These are phyloP conservation scores for Cercospora brassicicola DNA, from an alignment of 2,329 filamentous ascomycete species.

Conservation along the genomic window DNA sequence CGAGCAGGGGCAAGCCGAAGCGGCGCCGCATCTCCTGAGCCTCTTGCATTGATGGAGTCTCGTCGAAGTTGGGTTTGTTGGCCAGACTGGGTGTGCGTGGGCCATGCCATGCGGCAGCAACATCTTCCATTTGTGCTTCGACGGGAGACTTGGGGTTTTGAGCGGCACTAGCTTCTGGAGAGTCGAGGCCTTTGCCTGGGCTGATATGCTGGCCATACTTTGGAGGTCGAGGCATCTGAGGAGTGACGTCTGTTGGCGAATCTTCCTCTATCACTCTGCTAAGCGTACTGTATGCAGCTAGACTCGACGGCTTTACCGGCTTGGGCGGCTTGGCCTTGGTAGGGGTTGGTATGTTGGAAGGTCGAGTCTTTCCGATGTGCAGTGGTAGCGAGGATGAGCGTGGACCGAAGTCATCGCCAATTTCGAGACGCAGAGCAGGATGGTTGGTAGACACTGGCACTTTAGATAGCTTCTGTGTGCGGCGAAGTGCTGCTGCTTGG, in stretches of 20 bases:
- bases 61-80: neutral
- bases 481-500: constrained; percentile 9
- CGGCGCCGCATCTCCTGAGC: constrained; percentile 16
- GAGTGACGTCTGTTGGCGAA: constrained; percentile 1
- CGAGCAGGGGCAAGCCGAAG: constrained; percentile 16
- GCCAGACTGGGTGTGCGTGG: constrained; percentile 13
- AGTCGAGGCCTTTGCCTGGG: constrained; percentile 14
- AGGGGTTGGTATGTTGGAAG: constrained; percentile 14
- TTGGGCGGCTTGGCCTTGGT: constrained; percentile 12
- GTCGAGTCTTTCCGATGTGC: neutral
- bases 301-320: constrained; percentile 3
- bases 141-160: constrained; percentile 8
- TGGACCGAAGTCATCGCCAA: neutral
- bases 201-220: constrained; percentile 12
- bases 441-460: constrained; percentile 1
- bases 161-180: neutral
- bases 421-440: constrained; percentile 11
- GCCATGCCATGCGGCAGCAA: constrained; percentile 16
- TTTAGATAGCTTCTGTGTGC: constrained; percentile 6
- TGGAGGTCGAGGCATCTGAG: constrained; percentile 7
- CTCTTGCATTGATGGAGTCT: constrained; percentile 10
- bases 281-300: constrained; percentile 3
- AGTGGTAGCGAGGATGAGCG: neutral
- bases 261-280: constrained; percentile 10
- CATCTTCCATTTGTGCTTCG: constrained; percentile 15